A percentile compares a stretch with the other conserved stretches of the same genome.
phyloP scores from a whole-genome alignment of 1,284 basidiomycete genomes.

The Xerocomus amazonicus region DNA sequence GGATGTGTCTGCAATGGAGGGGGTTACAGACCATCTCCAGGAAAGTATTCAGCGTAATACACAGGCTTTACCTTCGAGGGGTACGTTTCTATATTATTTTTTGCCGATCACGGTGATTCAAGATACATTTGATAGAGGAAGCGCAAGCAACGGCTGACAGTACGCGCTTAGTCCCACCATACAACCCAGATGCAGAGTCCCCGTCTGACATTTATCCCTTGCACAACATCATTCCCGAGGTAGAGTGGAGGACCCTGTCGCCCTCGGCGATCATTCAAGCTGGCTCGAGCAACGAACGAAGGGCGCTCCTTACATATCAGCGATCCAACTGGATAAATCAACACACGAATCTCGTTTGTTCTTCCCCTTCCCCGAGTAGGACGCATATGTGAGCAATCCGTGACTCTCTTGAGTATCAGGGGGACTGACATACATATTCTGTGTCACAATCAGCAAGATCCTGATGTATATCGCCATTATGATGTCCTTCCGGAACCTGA shows the following conservation, averaged over 20 bases:
- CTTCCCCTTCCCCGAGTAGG: conserved; percentile 50
- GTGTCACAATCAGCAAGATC: conserved; percentile 52
- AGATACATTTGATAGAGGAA: conserved; percentile 45
- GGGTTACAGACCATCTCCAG: conserved; percentile 75
- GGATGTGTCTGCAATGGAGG: conserved; percentile 81
- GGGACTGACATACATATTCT: neutral
- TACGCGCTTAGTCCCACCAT: conserved; percentile 71
- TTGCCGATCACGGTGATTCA: neutral
- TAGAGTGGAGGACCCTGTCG: conserved; percentile 69
- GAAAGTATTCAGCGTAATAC: conserved; percentile 75
- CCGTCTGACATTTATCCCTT: conserved; percentile 76
- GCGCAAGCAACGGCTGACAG: conserved; percentile 59
- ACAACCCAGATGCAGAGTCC: conserved; percentile 59
- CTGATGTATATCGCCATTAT: conserved; percentile 77
- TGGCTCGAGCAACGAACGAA: conserved; percentile 46
- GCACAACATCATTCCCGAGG: conserved; percentile 70
- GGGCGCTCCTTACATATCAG: conserved; percentile 55
- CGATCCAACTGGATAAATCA: conserved; percentile 67
- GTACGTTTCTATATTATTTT: conserved; percentile 37
- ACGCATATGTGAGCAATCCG: conserved; percentile 47
- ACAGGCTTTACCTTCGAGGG: conserved; percentile 59
- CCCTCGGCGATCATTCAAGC: conserved; percentile 53
- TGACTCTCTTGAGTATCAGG: neutral
- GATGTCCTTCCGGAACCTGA: conserved; percentile 60
- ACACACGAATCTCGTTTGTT: conserved; percentile 47